A percentile compares a stretch with the other conserved stretches of the same genome.
Evolutionary conservation across 495 filamentous ascomycete genomes (phyloP).

Genomic region (Aspergillus ostianus): DNA sequence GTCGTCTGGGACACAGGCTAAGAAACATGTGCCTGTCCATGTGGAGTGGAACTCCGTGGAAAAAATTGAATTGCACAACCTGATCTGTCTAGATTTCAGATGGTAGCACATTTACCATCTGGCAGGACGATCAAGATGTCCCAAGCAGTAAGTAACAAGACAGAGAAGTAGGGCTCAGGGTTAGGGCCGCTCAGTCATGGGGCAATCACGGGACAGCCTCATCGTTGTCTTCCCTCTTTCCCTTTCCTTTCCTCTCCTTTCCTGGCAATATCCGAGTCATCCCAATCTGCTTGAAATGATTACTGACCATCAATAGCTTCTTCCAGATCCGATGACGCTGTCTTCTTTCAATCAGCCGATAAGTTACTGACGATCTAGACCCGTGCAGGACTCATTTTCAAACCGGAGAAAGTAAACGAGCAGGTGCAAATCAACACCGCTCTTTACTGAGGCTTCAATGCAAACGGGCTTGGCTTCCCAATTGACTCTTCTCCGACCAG

Average conservation of each 20-base stretch:
- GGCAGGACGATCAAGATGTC: too few species aligned
- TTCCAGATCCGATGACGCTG: too few species aligned
- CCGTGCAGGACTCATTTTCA: too few species aligned
- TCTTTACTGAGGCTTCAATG: constrained; percentile 10
- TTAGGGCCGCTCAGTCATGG: constrained; percentile 7
- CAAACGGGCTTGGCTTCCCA: constrained; percentile 13
- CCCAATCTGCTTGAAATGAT: too few species aligned
- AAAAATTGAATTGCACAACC: too few species aligned
- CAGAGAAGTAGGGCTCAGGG: constrained; percentile 12
- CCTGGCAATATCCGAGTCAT: too few species aligned
- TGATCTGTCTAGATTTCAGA: too few species aligned
- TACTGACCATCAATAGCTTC: too few species aligned
- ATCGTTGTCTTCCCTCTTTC: neutral
- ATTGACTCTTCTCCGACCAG: constrained; percentile 12
- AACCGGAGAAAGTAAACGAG: neutral
- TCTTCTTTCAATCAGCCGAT: too few species aligned
- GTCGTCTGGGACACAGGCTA: neutral
- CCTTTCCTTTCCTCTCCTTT: neutral
- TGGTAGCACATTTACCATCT: too few species aligned
- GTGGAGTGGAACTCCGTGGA: constrained; percentile 16
- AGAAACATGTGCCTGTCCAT: neutral
- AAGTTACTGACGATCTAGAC: too few species aligned
- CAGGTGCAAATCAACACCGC: constrained; percentile 11
- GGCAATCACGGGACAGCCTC: constrained; percentile 9
- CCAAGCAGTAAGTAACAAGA: constrained; percentile 46